Percentiles rank a stretch among this genome's conserved stretches.
Evolutionary conservation across 164 flowering plant species (phyloP).

Genomic region (Sextonia rubra): DNA sequence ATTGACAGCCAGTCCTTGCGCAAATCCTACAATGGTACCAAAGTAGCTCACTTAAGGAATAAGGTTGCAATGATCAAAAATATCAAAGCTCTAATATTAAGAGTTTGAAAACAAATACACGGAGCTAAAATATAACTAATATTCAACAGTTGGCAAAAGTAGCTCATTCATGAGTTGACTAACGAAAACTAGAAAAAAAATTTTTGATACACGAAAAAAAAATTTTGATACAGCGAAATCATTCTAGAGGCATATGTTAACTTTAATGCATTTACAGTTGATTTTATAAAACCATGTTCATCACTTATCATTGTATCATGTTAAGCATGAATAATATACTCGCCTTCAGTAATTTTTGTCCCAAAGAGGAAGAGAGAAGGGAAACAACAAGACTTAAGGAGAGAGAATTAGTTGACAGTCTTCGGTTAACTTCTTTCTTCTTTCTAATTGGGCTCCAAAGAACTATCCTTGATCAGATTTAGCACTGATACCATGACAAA

Average conservation of each 20-base stretch:
- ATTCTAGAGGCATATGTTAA: background rate
- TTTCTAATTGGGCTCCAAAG: too few species aligned
- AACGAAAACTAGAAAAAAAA: too few species aligned
- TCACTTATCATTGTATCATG: too few species aligned
- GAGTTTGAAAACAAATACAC: background rate
- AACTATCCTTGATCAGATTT: too few species aligned
- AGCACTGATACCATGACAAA: too few species aligned
- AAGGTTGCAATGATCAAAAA: background rate
- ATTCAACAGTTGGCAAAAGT: background rate
- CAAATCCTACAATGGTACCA: constrained; percentile 49
- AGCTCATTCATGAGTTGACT: background rate
- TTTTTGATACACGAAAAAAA: too few species aligned
- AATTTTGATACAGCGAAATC: background rate
- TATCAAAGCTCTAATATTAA: background rate
- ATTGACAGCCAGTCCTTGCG: constrained; percentile 94
- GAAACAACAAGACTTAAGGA: too few species aligned
- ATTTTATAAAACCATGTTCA: background rate
- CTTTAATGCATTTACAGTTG: background rate
- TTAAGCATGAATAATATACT: too few species aligned
- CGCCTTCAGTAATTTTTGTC: too few species aligned
- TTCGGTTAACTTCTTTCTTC: too few species aligned
- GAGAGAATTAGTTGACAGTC: too few species aligned
- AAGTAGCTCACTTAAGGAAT: background rate
- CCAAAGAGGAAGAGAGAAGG: too few species aligned
- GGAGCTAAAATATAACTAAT: background rate